Evolutionary conservation across 2,329 filamentous ascomycete genomes (phyloP), one percentile per base, ranked within the genome.

Genomic region (Cadophora gregata): DNA sequence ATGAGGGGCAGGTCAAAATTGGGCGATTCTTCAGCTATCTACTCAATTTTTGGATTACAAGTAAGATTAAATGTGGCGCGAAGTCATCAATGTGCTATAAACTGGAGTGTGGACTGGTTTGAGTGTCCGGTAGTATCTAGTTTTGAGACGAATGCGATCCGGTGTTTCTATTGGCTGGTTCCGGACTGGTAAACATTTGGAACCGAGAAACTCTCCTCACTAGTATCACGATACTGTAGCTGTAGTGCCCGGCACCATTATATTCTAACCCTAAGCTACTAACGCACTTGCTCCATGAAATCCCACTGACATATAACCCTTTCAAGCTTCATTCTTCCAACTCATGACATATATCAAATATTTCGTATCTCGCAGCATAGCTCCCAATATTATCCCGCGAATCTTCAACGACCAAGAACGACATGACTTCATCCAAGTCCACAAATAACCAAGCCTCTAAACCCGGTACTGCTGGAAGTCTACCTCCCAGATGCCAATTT

Each of bases 131-230:
- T 31, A 6, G 25, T 53, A 16, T 53, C 16, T 53, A 53, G 50
- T 53, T 31, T 53, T 29, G 27, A 31, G 50, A 5, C 50, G 14
- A 19, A 31, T 31, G 12, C n/a, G 3, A 50, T 1, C 19, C 12
- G 7, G 12, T 7, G 16, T 19, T 31, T 53, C 25, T 31, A 53
- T 53, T 53, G 50, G 50, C 50, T 31, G 4, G 19, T n/a, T 31
- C 50, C 50, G 31, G 25, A 31, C 25, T 53, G 14, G 50, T 53
- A 53, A 53, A 53, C 50, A 53, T 53, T 19, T 1, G 50, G 50
- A 53, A 53, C 50, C 50, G 50, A 53, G 27, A 53, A 53, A 29
- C 25, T 29, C 14, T 16, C 8, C 5, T 10, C 4, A 47, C 42
- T 31, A n/a, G 50, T n/a, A n/a, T 24, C 9, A 53, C 10, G 14